Percentiles rank a stretch among this genome's conserved stretches.
phyloP scores from a whole-genome alignment of 345 rosid species.

The Stellera chamaejasme region DNA sequence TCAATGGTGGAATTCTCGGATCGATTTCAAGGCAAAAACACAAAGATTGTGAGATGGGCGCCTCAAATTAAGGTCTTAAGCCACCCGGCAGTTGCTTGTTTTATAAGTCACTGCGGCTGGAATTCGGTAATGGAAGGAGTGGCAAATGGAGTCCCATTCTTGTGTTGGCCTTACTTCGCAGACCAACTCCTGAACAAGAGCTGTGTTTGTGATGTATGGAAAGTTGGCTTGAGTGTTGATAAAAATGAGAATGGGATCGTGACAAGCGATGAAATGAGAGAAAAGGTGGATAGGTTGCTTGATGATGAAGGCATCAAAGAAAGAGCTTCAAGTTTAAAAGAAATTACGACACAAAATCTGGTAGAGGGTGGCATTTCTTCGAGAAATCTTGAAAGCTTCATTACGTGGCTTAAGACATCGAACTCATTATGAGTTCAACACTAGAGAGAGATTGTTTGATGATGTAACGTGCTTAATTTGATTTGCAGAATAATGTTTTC shows the following conservation, averaged over 20 bases:
- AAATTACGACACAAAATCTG: not conserved
- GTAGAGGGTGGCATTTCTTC: constrained; percentile 7
- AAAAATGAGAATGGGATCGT: constrained; percentile 17
- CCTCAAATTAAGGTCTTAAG: constrained; percentile 29
- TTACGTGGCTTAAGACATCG: not conserved
- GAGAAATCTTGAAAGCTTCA: not conserved
- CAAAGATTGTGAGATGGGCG: constrained; percentile 23
- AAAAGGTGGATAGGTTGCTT: not conserved
- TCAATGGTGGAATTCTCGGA: constrained; percentile 5
- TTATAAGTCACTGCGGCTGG: constrained; percentile 60
- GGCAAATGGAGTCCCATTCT: constrained; percentile 41
- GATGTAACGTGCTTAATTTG: too few species aligned
- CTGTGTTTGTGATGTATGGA: constrained; percentile 37
- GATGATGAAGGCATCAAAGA: too few species aligned
- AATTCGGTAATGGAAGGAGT: constrained; percentile 48
- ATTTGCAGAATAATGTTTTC: too few species aligned
- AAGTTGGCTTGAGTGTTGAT: constrained; percentile 26
- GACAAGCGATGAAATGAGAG: not conserved
- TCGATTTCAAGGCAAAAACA: not conserved
- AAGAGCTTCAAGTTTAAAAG: too few species aligned
- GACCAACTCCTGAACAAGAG: constrained; percentile 34
- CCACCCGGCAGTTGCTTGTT: constrained; percentile 27
- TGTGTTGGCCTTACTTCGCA: constrained; percentile 39
- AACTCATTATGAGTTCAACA: too few species aligned
- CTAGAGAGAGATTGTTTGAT: too few species aligned